Evolutionary conservation across 148 eudicot genomes (phyloP).

Genomic region (Silene conica): DNA sequence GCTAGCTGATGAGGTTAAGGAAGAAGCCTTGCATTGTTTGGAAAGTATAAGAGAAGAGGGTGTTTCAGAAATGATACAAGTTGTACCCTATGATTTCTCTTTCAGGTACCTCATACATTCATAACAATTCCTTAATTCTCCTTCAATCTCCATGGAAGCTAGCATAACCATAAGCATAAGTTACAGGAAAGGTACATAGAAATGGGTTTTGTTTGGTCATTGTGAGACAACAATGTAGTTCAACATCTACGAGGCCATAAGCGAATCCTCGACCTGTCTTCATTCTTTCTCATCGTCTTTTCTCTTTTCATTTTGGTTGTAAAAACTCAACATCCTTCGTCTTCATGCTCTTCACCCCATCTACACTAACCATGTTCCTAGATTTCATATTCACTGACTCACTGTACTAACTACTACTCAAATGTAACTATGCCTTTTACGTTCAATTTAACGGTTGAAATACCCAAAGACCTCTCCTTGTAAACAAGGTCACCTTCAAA

Average conservation of each 20-base stretch:
- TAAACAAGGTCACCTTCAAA: too few species aligned
- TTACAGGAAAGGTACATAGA: background rate
- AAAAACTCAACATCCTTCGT: too few species aligned
- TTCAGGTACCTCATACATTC: conserved; percentile 75
- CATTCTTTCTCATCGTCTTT: background rate
- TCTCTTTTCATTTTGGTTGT: too few species aligned
- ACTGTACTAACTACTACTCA: too few species aligned
- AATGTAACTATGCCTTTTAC: too few species aligned
- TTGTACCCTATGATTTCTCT: conserved; percentile 72
- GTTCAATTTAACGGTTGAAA: too few species aligned
- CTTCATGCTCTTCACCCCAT: too few species aligned
- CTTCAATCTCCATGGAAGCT: background rate
- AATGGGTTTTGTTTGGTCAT: background rate
- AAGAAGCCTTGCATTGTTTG: conserved; percentile 42
- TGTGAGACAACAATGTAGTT: background rate
- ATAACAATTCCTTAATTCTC: conserved; percentile 10
- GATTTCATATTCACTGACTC: too few species aligned
- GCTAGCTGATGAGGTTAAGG: conserved; percentile 58
- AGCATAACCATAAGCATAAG: background rate
- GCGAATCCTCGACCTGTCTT: background rate
- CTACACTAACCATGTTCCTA: too few species aligned
- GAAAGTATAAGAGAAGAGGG: conserved; percentile 36
- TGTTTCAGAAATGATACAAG: conserved; percentile 45
- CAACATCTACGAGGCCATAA: background rate
- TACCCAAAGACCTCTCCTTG: too few species aligned